phyloP scores from a whole-genome alignment of 2,329 filamentous ascomycete species.

The Pseudogymnoascus sp. region DNA sequence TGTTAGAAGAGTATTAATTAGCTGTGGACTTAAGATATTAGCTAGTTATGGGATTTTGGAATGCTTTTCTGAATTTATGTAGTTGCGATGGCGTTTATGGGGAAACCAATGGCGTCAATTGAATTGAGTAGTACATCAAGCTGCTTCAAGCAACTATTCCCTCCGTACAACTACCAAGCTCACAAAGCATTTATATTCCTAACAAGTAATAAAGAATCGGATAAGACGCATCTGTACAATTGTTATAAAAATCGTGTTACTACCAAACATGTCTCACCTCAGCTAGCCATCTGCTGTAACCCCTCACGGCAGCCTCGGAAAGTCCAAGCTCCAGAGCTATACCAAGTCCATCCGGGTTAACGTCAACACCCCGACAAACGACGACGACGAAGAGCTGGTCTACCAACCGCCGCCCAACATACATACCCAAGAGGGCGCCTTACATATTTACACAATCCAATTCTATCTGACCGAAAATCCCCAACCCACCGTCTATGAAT shows the following conservation, averaged over 20 bases:
- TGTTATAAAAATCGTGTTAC: neutral
- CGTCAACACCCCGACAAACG: neutral
- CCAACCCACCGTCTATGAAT: neutral
- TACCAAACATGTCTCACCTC: neutral
- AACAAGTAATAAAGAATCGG: neutral
- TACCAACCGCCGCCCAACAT: neutral
- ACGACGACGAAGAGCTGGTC: neutral
- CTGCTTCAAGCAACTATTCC: neutral
- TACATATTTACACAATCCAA: neutral
- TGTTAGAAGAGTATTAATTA: neutral
- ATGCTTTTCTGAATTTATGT: neutral
- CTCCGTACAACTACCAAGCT: neutral
- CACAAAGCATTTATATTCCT: neutral
- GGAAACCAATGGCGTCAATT: neutral
- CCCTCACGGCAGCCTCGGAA: neutral
- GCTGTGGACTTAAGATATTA: neutral
- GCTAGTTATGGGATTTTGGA: neutral
- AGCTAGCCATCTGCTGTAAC: neutral
- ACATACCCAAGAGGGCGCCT: neutral
- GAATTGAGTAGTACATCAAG: neutral
- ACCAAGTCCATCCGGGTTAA: neutral
- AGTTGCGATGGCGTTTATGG: neutral
- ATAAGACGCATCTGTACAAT: neutral
- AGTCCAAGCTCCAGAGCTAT: constrained; percentile 1
- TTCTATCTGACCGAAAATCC: neutral